Conservation (phyloP, 805 yeast species). For the Candida koratica region DNA sequence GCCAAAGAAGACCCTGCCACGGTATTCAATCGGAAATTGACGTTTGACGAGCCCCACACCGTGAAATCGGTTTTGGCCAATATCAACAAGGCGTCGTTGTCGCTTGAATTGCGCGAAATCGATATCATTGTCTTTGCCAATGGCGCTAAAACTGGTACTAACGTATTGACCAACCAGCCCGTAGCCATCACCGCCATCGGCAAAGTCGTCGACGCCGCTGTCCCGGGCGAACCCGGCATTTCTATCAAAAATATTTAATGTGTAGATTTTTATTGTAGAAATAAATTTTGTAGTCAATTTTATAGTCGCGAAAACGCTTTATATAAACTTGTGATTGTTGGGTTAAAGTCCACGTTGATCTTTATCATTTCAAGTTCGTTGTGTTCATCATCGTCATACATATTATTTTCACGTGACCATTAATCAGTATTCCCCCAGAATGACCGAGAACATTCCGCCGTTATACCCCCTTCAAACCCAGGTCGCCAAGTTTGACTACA, state of each 20-base stretch:
- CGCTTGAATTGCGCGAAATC: slow-evolving; percentile 48
- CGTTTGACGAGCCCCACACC: slow-evolving; percentile 72
- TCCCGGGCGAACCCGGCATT: slow-evolving; percentile 93
- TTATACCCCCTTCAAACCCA: slow-evolving; percentile 30
- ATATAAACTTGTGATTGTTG: no score
- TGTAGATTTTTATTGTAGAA: no score
- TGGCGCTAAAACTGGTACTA: slow-evolving; percentile 60
- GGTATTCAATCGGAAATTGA: slow-evolving; percentile 86
- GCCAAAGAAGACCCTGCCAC: slow-evolving; percentile 62
- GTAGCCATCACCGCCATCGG: slow-evolving; percentile 61
- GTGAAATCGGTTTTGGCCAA: slow-evolving; percentile 53
- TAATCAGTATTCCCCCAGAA: slow-evolving; percentile 3
- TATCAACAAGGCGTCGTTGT: slow-evolving; percentile 62
- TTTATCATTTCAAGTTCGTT: no score
- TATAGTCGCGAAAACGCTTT: no score
- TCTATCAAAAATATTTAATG: slow-evolving; percentile 52
- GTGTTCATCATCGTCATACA: no score
- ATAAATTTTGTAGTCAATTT: no score
- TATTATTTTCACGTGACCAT: not conserved
- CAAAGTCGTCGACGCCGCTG: slow-evolving; percentile 75
- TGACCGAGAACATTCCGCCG: slow-evolving; percentile 23
- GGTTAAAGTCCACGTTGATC: no score
- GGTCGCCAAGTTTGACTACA: slow-evolving; percentile 30
- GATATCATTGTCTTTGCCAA: slow-evolving; percentile 60
- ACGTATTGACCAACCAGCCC: slow-evolving; percentile 64